These are phyloP conservation scores for Microcos paniculata DNA, from an alignment of 345 rosid species.

Conservation along the genomic window DNA sequence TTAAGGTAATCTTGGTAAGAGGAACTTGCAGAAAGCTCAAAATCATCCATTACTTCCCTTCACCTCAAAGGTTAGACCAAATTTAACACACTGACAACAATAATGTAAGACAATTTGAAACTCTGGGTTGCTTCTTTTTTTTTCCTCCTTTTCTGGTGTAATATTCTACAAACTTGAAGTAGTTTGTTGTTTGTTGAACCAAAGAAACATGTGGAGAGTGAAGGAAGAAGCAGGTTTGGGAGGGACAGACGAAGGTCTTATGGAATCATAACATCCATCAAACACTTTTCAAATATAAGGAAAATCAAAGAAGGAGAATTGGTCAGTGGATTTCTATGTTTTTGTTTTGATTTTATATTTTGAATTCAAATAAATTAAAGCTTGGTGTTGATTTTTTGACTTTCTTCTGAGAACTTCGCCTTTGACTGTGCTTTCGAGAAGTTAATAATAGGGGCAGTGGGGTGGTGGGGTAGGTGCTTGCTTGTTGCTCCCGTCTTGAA, in stretches of 20 bases:
- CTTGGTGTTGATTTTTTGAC: background rate
- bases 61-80: background rate
- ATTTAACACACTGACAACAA: background rate
- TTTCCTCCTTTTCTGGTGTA: background rate
- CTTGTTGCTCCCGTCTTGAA: background rate
- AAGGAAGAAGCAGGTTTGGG: background rate
- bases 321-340: background rate
- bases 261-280: background rate
- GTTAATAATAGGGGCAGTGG: background rate
- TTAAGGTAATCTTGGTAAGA: conserved; percentile 78
- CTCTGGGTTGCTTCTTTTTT: background rate
- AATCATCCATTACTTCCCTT: conserved; percentile 8
- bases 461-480: background rate
- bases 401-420: background rate
- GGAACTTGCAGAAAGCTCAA: conserved; percentile 32
- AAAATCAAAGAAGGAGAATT: background rate
- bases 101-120: background rate
- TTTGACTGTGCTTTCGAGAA: background rate
- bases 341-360: background rate
- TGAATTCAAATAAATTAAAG: background rate
- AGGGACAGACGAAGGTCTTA: background rate
- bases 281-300: background rate
- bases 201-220: background rate
- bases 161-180: background rate
- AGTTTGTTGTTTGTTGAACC: background rate